Evolutionary conservation across 805 yeast species (phyloP), one percentile per base, ranked within the genome.

Genomic region (Kuraishia capsulata): DNA sequence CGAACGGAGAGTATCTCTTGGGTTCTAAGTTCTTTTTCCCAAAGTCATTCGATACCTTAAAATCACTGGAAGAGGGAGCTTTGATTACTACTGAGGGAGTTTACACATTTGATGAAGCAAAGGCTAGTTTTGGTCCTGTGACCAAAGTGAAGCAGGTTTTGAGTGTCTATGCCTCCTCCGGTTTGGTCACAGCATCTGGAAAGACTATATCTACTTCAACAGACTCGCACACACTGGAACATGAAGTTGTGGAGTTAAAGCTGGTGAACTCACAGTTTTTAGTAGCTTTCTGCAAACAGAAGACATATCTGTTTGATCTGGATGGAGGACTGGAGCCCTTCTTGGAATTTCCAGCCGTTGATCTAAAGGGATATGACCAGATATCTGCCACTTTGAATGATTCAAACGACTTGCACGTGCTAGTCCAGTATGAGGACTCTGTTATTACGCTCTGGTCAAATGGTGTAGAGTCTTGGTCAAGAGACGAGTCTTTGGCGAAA

Each of bases 401-500:
- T n/a, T 9, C 26, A 4, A 20, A 20, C 24, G 34, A 20, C 20
- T 18, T 33, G 4, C n/a, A 18, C 4, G 16, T 33, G 24, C 28
- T 33, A 6, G 5, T 23, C 4, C 35, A 33, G 33, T 10, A 13
- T 13, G 14, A 10, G n/a, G 33, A 36, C 18, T 16, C 20, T 10
- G 39, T 42, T 33, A 52, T 46, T 38, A 41, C 43, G 17, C 46
- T 43, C 21, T 41, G 43, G 30, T 38, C 39, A 4, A 49, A 59
- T 36, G 60, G 59, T 2, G 41, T 38, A 4, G 14, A 55, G 4
- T 19, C 4, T 8, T 73, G 79, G 79, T 20, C 39, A 2, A 59
- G 64, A 42, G 76, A 73, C 49, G 70, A 64, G 45, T 64, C 73
- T 0, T 41, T 68, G 4, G 52, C 65, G 4, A 46, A 61, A 23